Evolutionary conservation across 2,329 filamentous ascomycete genomes (phyloP).

Genomic region (Corynespora cassiicola): DNA sequence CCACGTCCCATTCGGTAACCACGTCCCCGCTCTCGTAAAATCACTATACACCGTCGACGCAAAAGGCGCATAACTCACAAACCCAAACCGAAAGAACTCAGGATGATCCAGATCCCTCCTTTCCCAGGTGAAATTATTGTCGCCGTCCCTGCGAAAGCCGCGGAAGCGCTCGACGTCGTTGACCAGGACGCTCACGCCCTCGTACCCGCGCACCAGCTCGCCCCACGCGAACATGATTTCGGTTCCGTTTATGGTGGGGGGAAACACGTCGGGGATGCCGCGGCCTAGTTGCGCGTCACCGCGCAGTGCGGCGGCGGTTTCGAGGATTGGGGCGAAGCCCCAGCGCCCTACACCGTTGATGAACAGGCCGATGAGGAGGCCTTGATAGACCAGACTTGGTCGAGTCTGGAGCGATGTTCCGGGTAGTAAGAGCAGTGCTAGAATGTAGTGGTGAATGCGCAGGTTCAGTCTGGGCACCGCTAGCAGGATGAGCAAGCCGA

Average conservation of each 20-base stretch:
- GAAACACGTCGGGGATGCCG: conserved; percentile 58
- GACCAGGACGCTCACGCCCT: conserved; percentile 82
- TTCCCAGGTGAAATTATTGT: conserved; percentile 64
- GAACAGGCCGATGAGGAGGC: conserved; percentile 86
- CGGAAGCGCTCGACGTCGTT: conserved; percentile 85
- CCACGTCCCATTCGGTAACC: conserved; percentile 41
- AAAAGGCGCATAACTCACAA: conserved; percentile 38
- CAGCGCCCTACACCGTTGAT: conserved; percentile 92
- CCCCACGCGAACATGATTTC: conserved; percentile 52
- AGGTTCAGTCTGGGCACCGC: conserved; percentile 81
- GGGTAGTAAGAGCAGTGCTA: conserved; percentile 85
- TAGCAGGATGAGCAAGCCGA: conserved; percentile 77
- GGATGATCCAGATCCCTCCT: conserved; percentile 47
- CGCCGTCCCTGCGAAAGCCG: conserved; percentile 66
- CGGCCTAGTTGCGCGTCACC: conserved; percentile 61
- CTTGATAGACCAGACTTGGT: conserved; percentile 86
- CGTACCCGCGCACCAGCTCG: conserved; percentile 58
- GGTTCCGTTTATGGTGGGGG: conserved; percentile 52
- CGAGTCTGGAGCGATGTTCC: conserved; percentile 90
- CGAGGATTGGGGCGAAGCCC: conserved; percentile 87
- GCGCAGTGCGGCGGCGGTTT: conserved; percentile 76
- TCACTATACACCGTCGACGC: conserved; percentile 37
- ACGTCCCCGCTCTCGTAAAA: conserved; percentile 41
- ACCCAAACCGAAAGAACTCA: conserved; percentile 45
- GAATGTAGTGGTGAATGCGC: conserved; percentile 91